These are phyloP conservation scores for Tulasnella sp. DNA, from an alignment of 768 basidiomycete species.

Conservation along the genomic window DNA sequence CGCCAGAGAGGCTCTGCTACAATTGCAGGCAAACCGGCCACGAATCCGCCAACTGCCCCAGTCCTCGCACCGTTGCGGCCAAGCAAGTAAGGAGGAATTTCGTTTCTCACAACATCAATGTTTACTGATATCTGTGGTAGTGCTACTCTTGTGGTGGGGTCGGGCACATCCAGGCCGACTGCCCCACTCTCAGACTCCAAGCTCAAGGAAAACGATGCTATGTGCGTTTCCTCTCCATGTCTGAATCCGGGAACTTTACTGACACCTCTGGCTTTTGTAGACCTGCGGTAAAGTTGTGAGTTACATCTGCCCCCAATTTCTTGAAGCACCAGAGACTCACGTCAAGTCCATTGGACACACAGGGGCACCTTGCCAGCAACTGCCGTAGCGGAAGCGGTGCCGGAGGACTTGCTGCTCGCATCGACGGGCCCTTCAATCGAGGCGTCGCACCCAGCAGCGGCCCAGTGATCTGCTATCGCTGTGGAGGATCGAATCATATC, in stretches of 20 bases:
- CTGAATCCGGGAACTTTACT: not conserved
- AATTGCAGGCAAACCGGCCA: conserved; percentile 94
- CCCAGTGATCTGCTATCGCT: conserved; percentile 63
- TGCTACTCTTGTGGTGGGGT: conserved; percentile 91
- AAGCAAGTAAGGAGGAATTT: not conserved
- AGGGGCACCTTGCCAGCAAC: conserved; percentile 81
- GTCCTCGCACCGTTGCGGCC: conserved; percentile 8
- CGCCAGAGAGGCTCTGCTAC: conserved; percentile 83
- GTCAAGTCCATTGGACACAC: conserved; percentile 39
- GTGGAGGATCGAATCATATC: conserved; percentile 71
- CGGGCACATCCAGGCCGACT: conserved; percentile 78
- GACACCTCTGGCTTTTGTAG: not conserved
- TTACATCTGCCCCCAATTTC: not conserved
- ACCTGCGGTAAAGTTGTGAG: conserved; percentile 11
- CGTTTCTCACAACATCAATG: not conserved
- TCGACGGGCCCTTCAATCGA: not conserved
- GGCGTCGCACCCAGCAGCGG: not conserved
- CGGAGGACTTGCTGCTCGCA: not conserved
- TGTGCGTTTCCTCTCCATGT: conserved; percentile 32
- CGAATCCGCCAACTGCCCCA: conserved; percentile 75
- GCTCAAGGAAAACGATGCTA: conserved; percentile 70
- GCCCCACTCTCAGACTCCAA: conserved; percentile 61
- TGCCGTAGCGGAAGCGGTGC: conserved; percentile 17
- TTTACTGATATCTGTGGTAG: conserved; percentile 35
- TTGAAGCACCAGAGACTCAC: not conserved